Conservation (phyloP, 2,329 filamentous ascomycete genomes). For the Pseudogymnoascus pannorum region DNA sequence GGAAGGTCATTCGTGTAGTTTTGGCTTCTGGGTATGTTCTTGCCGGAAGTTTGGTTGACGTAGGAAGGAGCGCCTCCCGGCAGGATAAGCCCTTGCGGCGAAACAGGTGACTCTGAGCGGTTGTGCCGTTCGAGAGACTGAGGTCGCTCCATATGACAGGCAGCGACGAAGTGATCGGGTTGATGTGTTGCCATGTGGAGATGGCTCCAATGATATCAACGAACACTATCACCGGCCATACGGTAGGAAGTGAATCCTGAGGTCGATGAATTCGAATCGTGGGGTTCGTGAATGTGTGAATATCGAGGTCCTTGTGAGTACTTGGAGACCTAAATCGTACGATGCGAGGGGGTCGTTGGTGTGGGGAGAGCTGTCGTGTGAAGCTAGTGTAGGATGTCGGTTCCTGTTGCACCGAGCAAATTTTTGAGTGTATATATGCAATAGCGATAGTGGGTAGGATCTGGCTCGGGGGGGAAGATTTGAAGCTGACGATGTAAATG, state of each 20-base stretch:
- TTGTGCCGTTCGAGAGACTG: not conserved
- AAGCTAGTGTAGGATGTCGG: not conserved
- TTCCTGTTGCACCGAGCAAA: conserved; percentile 1
- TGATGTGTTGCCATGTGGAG: not conserved
- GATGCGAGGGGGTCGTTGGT: not conserved
- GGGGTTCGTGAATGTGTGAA: not conserved
- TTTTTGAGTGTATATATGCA: not conserved
- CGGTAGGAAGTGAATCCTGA: not conserved
- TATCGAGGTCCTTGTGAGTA: conserved; percentile 1
- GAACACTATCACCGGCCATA: not conserved
- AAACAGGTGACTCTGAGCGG: not conserved
- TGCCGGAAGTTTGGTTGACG: not conserved
- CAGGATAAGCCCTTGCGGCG: not conserved
- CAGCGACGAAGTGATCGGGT: not conserved
- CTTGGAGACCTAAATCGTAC: not conserved
- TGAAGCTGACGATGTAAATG: not conserved
- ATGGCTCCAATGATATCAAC: not conserved
- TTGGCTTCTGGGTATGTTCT: not conserved
- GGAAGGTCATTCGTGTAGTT: conserved; percentile 2
- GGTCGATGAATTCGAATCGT: not conserved
- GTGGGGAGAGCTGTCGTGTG: not conserved
- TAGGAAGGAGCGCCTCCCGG: not conserved
- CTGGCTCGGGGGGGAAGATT: not conserved
- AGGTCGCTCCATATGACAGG: not conserved
- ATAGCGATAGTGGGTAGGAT: not conserved